A percentile compares a stretch with the other conserved stretches of the same genome.
These are phyloP conservation scores for Bruguiera gymnorhiza DNA, from an alignment of 345 rosid species.

Conservation along the genomic window DNA sequence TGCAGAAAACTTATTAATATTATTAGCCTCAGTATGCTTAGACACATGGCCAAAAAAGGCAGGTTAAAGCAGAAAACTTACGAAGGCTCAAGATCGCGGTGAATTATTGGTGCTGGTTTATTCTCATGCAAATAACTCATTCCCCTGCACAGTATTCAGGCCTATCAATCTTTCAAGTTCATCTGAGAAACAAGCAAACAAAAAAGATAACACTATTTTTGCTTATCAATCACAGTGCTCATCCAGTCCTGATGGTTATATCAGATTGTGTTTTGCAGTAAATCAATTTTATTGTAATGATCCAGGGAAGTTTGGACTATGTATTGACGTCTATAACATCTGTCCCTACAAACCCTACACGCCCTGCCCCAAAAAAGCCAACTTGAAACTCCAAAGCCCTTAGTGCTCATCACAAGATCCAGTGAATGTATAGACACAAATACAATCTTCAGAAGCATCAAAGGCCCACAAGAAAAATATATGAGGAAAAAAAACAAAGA, in stretches of 20 bases:
- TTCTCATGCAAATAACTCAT: conserved; percentile 92
- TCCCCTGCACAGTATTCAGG: conserved; percentile 55
- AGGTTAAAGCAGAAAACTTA: conserved; percentile 46
- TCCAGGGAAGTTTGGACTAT: background rate
- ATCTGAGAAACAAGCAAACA: background rate
- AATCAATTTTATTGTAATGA: background rate
- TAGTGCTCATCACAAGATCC: background rate
- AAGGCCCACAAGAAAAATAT: too few relatives aligned
- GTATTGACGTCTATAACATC: background rate
- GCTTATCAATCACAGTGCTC: background rate
- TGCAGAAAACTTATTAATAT: conserved; percentile 1
- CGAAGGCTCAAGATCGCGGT: conserved; percentile 99
- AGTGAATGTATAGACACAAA: too few relatives aligned
- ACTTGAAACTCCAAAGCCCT: background rate
- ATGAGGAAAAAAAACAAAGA: background rate
- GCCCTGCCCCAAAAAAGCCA: background rate
- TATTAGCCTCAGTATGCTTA: background rate
- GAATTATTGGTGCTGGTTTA: conserved; percentile 82
- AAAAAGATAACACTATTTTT: too few relatives aligned
- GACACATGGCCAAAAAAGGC: background rate
- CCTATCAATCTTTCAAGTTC: conserved; percentile 12
- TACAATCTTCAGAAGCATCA: too few relatives aligned
- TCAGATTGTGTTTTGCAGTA: background rate
- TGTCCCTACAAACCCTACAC: too few relatives aligned
- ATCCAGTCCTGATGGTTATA: background rate